Base-by-base conservation (phyloP, 2,329 filamentous ascomycete species). In the Trichoderma guizhouense region DNA sequence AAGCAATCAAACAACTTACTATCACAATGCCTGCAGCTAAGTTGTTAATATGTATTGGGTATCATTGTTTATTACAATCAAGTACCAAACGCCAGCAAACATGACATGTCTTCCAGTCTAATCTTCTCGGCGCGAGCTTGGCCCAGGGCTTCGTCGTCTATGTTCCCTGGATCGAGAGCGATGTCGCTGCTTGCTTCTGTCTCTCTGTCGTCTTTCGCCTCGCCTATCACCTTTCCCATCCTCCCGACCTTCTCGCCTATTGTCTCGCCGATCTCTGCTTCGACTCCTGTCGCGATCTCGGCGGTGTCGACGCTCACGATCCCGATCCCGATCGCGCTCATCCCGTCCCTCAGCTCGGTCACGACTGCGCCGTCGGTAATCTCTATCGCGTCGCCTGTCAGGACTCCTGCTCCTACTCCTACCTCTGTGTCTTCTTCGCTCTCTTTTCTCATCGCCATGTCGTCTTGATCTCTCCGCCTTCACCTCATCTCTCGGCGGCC, bases 341-440 rank as follows among this genome's bases (percentile, higher is more conserved):
- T 71, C 70, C 63, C 73, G 47, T 55, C 72, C 74, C 64, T 51
- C 69, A 1, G 62, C 60, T 51, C 73, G 51, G 58, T 73, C 71
- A 60, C 69, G 74, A 36, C 74, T 75, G 9, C 75, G 73, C 7
- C 64, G 64, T 9, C 64, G 24, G 1, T 58, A 7, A 39, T 73
- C 76, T 26, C 74, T 72, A 5, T 64, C 69, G 14, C 73, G 71
- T n/a, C 75, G 76, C 15, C 73, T 74, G 18, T 81, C 79, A 14
- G 79, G 77, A 63, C 81, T 79, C 64, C 81, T 75, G 71, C 77
- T 75, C 18, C 77, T 77, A 57, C 81, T 79, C 64, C 81, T 75
- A 70, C 77, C 75, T 14, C 77, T 79, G 26, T 81, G 79, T 9
- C 81, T 78, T 18, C 78, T 75, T 30, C 78, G 77, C 36, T 82